phyloP scores from a whole-genome alignment of 1,284 basidiomycete genomes.

The Ceratobasidium sp. region DNA sequence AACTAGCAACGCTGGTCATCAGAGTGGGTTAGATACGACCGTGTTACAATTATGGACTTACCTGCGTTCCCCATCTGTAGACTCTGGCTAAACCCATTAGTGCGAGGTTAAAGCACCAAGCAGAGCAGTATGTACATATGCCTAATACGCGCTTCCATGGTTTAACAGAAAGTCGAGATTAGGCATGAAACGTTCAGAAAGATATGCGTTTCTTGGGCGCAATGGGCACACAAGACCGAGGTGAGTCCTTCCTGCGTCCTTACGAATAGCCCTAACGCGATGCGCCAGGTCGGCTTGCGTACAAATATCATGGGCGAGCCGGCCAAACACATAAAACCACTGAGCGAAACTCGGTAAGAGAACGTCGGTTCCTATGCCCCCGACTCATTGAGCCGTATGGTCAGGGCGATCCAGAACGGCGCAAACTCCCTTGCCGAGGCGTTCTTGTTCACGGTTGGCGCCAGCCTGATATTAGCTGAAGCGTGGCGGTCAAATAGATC shows the following conservation, averaged over 20 bases:
- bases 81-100: slow-evolving; percentile 87
- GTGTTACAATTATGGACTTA: background rate
- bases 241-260: background rate
- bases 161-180: background rate
- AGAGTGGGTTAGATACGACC: slow-evolving; percentile 57
- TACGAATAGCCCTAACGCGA: background rate
- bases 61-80: slow-evolving; percentile 50
- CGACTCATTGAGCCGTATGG: slow-evolving; percentile 13
- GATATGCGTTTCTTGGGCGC: slow-evolving; percentile 79
- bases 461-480: slow-evolving; percentile 77
- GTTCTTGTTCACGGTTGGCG: slow-evolving; percentile 83
- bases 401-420: slow-evolving; percentile 86
- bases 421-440: slow-evolving; percentile 86
- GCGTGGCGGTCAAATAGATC: slow-evolving; percentile 77
- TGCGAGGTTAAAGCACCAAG: slow-evolving; percentile 74
- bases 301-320: slow-evolving; percentile 82
- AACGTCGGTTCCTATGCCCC: background rate
- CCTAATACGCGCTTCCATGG: background rate
- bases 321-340: slow-evolving; percentile 74
- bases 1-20: slow-evolving; percentile 69
- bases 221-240: slow-evolving; percentile 81
- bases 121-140: slow-evolving; percentile 65
- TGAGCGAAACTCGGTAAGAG: slow-evolving; percentile 79
- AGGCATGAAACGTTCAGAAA: slow-evolving; percentile 81
- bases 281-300: slow-evolving; percentile 62